phyloP scores from a whole-genome alignment of 441 rosid genomes.

The Bocquillonia castaneifolia region DNA sequence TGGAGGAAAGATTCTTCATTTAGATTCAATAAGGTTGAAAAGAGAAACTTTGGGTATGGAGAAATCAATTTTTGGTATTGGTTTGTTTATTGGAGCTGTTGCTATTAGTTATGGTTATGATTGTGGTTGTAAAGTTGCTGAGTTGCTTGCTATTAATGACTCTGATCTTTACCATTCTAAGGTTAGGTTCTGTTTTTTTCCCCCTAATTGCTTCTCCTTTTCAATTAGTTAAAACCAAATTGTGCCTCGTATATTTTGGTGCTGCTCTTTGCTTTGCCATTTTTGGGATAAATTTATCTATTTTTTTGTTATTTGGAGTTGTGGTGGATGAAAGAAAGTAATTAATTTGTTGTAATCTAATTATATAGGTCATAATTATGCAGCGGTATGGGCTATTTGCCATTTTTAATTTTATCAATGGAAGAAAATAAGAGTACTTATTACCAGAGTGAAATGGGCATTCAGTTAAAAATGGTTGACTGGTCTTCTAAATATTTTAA shows the following conservation, averaged over 20 bases:
- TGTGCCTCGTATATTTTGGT: neutral
- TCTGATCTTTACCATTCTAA: constrained; percentile 80
- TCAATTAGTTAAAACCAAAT: neutral
- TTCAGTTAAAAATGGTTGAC: too few relatives aligned
- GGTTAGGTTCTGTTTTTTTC: constrained; percentile 33
- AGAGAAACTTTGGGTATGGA: constrained; percentile 73
- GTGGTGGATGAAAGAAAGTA: neutral
- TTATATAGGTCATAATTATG: neutral
- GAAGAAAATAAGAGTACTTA: too few relatives aligned
- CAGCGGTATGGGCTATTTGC: neutral
- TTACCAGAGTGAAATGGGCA: too few relatives aligned
- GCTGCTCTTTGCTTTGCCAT: neutral
- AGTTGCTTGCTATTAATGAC: constrained; percentile 88
- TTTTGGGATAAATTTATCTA: neutral
- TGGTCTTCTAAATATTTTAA: too few relatives aligned
- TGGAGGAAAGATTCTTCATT: constrained; percentile 68
- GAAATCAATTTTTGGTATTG: constrained; percentile 75
- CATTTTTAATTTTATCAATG: too few relatives aligned
- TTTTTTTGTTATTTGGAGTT: neutral
- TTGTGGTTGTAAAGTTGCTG: constrained; percentile 64
- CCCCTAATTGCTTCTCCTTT: constrained; percentile 1
- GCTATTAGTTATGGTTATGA: constrained; percentile 76
- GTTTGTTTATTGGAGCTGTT: constrained; percentile 83
- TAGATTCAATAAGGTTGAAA: constrained; percentile 63
- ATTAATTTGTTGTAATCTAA: neutral